These are phyloP conservation scores for Malassezia yamatoensis DNA, from an alignment of 1,284 basidiomycete genomes.

Conservation along the genomic window DNA sequence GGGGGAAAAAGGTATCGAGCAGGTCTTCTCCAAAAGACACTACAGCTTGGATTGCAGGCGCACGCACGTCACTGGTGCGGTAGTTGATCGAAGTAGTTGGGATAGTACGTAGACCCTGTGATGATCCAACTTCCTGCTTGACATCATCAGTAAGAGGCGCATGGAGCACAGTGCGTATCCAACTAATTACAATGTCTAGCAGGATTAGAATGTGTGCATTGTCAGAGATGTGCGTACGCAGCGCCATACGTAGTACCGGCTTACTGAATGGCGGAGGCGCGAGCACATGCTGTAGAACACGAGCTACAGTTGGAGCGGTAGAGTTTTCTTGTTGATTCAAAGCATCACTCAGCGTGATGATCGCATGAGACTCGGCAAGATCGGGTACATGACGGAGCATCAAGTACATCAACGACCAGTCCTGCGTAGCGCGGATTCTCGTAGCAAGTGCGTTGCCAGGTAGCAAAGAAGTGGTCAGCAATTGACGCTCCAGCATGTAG, in stretches of 20 bases:
- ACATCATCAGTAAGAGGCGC: slow-evolving; percentile 5
- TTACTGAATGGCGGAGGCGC: slow-evolving; percentile 14
- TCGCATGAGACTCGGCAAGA: slow-evolving; percentile 9
- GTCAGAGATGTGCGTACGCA: slow-evolving; percentile 12
- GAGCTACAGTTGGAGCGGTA: slow-evolving; percentile 8
- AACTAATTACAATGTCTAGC: slow-evolving; percentile 11
- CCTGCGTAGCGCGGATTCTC: slow-evolving; percentile 7
- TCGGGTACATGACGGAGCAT: slow-evolving; percentile 17
- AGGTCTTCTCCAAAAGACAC: slow-evolving; percentile 15
- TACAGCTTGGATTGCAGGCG: slow-evolving; percentile 8
- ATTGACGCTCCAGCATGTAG: slow-evolving; percentile 15
- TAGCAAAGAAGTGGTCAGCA: slow-evolving; percentile 4
- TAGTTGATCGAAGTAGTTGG: slow-evolving; percentile 9
- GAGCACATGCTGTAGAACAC: slow-evolving; percentile 15
- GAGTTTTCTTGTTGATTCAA: background rate
- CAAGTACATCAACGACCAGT: slow-evolving; percentile 12
- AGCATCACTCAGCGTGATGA: slow-evolving; percentile 10
- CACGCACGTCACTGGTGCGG: slow-evolving; percentile 12
- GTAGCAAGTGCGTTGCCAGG: slow-evolving; percentile 6
- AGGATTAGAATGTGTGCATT: slow-evolving; percentile 14
- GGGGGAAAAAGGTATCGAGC: slow-evolving; percentile 19
- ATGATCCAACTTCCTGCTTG: background rate
- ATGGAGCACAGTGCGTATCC: slow-evolving; percentile 6
- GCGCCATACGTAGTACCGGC: slow-evolving; percentile 15
- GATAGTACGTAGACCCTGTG: slow-evolving; percentile 4